Percentiles rank a stretch among this genome's conserved stretches.
These are phyloP conservation scores for Clathrospora elynae DNA, from an alignment of 2,329 filamentous ascomycete species.

Conservation along the genomic window DNA sequence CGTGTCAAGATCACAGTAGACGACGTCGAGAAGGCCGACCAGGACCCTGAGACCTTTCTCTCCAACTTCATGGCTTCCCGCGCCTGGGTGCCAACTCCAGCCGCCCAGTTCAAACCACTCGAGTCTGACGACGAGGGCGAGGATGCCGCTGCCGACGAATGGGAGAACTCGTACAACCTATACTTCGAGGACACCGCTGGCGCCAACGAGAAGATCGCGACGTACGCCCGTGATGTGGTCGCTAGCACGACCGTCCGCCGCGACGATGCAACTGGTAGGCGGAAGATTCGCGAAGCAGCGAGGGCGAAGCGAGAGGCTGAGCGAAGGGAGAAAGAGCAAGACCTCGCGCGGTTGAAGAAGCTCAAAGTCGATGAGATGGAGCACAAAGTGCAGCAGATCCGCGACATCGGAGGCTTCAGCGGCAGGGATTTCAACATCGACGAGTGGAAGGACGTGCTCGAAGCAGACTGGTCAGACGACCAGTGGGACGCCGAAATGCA, in stretches of 20 bases:
- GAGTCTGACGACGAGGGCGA: conserved; percentile 89
- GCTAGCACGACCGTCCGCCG: conserved; percentile 82
- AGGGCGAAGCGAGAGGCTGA: conserved; percentile 77
- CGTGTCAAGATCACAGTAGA: conserved; percentile 52
- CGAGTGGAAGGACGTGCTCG: conserved; percentile 82
- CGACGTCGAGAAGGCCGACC: conserved; percentile 75
- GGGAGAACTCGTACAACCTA: conserved; percentile 92
- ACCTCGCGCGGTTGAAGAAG: conserved; percentile 81
- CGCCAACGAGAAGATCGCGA: conserved; percentile 83
- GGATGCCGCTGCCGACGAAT: conserved; percentile 77
- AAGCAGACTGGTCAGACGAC: conserved; percentile 86
- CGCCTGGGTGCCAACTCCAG: conserved; percentile 78
- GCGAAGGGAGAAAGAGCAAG: conserved; percentile 75
- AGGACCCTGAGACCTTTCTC: conserved; percentile 89
- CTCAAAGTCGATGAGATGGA: conserved; percentile 91
- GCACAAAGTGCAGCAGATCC: conserved; percentile 83
- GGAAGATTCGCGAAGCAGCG: conserved; percentile 79
- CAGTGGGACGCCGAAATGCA: conserved; percentile 91
- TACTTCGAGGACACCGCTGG: conserved; percentile 91
- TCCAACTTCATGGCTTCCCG: conserved; percentile 93
- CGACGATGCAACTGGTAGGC: conserved; percentile 77
- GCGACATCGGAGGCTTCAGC: conserved; percentile 80
- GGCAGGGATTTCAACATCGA: conserved; percentile 72
- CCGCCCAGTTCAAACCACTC: conserved; percentile 75
- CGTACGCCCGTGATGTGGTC: conserved; percentile 85